Evolutionary conservation across 176 grass and related monocot genomes (phyloP), one percentile per base, ranked within the genome.

Genomic region (Aegilops sharonensis): DNA sequence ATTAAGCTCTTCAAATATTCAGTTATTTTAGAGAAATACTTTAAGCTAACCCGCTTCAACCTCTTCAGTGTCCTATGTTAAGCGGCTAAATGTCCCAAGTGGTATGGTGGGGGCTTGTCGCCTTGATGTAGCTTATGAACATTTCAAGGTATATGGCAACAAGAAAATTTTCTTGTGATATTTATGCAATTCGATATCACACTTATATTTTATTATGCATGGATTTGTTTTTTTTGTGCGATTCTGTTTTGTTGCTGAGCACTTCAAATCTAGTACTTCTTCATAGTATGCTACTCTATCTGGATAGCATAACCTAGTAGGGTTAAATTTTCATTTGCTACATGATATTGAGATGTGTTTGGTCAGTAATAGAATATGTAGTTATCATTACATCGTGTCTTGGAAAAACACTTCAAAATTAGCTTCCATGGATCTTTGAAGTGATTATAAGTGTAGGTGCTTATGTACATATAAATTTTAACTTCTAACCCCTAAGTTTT

Each of bases 81-180:
- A 98, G 82, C 75, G 83, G 60, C 88, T 98, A 66, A 95, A 98
- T 89, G 90, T 94, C 81, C 93, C 91, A 81, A 87, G 91, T 84
- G 96, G 93, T 29, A 94, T 95, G 91, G 93, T 98, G 83, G 96
- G 96, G 81, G 91, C 96, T 89, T 98, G 96, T 87, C 89, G 91
- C 69, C 96, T 98, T 86, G 96, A 98, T 91, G 88, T 98, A 66
- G 96, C 96, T 66, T 95, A 91, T 63, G 91, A 94, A 75, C 91
- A 98, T 94, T 95, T 95, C 86, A 95, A 93, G 90, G 96, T 98
- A 94, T 77, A 62, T 85, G 86, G 17, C 48, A 47, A 83, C 61
- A 72, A 67, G 40, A 82, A 36, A 11, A 5, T 17, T 48, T 40
- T 85, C 4, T 48, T 63, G 3, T 72, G 8, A 61, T 73, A n/a